Evolutionary conservation across 108 stramenopile species (phyloP).

Genomic region (Stephanodiscus triporus): DNA sequence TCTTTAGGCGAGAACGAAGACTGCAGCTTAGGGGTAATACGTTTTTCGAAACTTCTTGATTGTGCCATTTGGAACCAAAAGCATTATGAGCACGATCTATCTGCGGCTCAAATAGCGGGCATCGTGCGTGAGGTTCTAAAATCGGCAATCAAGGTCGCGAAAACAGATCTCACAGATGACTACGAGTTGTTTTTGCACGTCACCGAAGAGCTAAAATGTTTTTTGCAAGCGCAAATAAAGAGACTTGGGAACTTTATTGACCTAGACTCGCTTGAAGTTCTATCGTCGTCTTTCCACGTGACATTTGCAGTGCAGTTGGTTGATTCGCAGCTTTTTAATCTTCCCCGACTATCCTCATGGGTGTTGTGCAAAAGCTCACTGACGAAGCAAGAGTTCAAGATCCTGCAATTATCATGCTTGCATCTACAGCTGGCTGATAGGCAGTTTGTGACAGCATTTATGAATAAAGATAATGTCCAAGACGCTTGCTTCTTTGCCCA

Average conservation of each 20-base stretch:
- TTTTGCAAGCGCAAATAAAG: slow-evolving; percentile 23
- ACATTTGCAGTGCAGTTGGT: slow-evolving; percentile 26
- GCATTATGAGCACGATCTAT: slow-evolving; percentile 5
- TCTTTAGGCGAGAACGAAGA: not conserved
- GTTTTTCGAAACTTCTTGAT: slow-evolving; percentile 35
- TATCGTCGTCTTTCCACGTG: slow-evolving; percentile 31
- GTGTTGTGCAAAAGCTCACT: not conserved
- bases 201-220: slow-evolving; percentile 27
- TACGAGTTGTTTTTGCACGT: slow-evolving; percentile 8
- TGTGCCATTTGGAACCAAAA: slow-evolving; percentile 25
- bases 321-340: slow-evolving; percentile 16
- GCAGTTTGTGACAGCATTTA: slow-evolving; percentile 8
- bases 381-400: not conserved
- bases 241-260: slow-evolving; percentile 13
- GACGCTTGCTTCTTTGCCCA: slow-evolving; percentile 35
- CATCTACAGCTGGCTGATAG: slow-evolving; percentile 32
- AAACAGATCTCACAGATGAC: slow-evolving; percentile 6
- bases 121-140: slow-evolving; percentile 30
- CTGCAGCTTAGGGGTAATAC: not conserved
- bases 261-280: slow-evolving; percentile 21
- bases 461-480: not conserved
- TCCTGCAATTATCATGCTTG: slow-evolving; percentile 22
- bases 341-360: slow-evolving; percentile 19
- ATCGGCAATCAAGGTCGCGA: slow-evolving; percentile 27
- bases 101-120: slow-evolving; percentile 9